Evolutionary conservation across 768 basidiomycete species (phyloP).

Genomic region (Trametes sanguinea): DNA sequence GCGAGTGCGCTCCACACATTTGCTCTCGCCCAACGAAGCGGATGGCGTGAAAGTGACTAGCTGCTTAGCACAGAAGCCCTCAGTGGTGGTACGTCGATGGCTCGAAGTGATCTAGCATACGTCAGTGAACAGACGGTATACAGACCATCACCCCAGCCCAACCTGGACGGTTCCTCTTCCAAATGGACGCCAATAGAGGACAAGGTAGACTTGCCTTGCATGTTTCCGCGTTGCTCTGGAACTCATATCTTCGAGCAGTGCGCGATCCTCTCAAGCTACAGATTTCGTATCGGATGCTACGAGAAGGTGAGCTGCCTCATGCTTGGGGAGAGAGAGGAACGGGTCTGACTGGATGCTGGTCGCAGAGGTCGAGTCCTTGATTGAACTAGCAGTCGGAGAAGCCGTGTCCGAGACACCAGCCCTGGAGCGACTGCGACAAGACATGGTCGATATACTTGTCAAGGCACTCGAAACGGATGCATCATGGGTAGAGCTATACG

Average conservation of each 20-base stretch:
- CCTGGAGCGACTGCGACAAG: conserved; percentile 40
- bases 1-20: conserved; percentile 63
- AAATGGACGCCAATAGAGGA: conserved; percentile 63
- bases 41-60: conserved; percentile 55
- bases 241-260: conserved; percentile 41
- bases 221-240: too few species aligned
- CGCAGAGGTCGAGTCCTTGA: conserved; percentile 67
- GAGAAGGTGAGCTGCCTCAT: conserved; percentile 60
- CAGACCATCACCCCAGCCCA: conserved; percentile 78
- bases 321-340: too few species aligned
- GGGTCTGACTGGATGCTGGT: neutral
- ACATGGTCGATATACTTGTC: conserved; percentile 51
- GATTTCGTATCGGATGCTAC: conserved; percentile 77
- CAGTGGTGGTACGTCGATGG: conserved; percentile 46
- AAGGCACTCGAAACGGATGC: conserved; percentile 63
- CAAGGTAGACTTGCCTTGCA: conserved; percentile 46
- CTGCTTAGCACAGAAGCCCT: conserved; percentile 47
- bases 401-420: conserved; percentile 41
- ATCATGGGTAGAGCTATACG: conserved; percentile 70
- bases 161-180: conserved; percentile 80
- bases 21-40: conserved; percentile 49
- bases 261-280: conserved; percentile 61
- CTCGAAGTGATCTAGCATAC: conserved; percentile 3
- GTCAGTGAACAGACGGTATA: conserved; percentile 11
- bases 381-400: conserved; percentile 50